Percentiles rank a stretch among this genome's conserved stretches.
Conservation (phyloP, 148 eudicot species). For the Hydrangea macrophylla region DNA sequence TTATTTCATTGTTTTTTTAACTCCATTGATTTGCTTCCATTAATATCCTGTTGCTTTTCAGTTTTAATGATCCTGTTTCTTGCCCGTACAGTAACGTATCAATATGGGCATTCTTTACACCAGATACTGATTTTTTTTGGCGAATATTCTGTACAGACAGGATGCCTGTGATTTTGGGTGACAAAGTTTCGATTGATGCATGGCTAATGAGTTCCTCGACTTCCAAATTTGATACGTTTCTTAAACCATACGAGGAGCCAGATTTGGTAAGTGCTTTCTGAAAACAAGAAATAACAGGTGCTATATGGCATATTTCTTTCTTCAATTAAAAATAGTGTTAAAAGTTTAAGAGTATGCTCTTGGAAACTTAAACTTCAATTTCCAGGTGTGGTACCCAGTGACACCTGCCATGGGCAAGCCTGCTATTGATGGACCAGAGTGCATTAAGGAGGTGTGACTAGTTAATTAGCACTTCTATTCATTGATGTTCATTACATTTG, state of each 20-base stretch:
- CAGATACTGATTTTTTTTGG: background rate
- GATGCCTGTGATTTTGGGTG: constrained; percentile 92
- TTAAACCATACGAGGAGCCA: constrained; percentile 69
- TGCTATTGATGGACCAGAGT: constrained; percentile 89
- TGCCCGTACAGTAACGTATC: background rate
- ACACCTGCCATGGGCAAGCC: constrained; percentile 80
- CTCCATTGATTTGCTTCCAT: no score
- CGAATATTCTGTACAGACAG: constrained; percentile 49
- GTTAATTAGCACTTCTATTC: background rate
- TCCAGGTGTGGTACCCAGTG: constrained; percentile 91
- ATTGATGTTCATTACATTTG: background rate
- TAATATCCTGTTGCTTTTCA: background rate
- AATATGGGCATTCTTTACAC: background rate
- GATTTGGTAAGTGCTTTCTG: constrained; percentile 62
- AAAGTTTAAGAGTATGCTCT: constrained; percentile 8
- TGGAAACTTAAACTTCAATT: constrained; percentile 9
- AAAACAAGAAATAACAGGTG: background rate
- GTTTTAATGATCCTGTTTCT: background rate
- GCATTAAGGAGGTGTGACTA: constrained; percentile 75
- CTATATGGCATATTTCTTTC: background rate
- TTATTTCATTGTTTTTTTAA: no score
- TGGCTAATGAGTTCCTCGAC: constrained; percentile 73
- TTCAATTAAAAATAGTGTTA: background rate
- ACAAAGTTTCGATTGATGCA: constrained; percentile 50
- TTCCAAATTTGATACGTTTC: constrained; percentile 52